A percentile compares a stretch with the other conserved stretches of the same genome.
Evolutionary conservation across 768 basidiomycete species (phyloP).

Genomic region (Rickenella mellea): DNA sequence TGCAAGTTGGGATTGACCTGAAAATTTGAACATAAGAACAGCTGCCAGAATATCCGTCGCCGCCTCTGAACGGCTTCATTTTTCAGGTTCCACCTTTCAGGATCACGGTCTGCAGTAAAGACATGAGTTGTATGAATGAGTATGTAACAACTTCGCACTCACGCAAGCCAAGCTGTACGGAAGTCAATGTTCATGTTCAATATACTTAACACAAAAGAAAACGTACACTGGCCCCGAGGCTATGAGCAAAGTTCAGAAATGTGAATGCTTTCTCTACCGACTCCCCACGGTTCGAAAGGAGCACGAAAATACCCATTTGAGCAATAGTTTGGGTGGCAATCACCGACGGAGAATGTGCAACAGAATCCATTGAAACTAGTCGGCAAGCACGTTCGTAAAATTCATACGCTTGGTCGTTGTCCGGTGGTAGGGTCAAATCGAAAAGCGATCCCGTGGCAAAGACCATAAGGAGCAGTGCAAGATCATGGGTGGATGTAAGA

Average conservation of each 20-base stretch:
- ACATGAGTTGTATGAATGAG: slow-evolving; percentile 32
- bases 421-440: slow-evolving; percentile 55
- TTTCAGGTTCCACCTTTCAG: slow-evolving; percentile 50
- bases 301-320: slow-evolving; percentile 60
- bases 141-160: no score
- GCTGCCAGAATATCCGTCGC: slow-evolving; percentile 67
- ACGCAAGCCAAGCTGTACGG: slow-evolving; percentile 60
- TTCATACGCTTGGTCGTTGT: slow-evolving; percentile 51
- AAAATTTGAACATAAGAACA: no score
- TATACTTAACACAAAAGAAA: slow-evolving; percentile 13
- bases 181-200: neutral
- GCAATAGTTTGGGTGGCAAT: slow-evolving; percentile 43
- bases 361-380: slow-evolving; percentile 55
- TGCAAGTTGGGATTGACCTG: slow-evolving; percentile 59
- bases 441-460: slow-evolving; percentile 65
- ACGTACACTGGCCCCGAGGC: slow-evolving; percentile 56
- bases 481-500: slow-evolving; percentile 50
- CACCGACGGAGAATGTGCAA: slow-evolving; percentile 34
- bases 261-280: slow-evolving; percentile 67
- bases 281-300: slow-evolving; percentile 17
- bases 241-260: slow-evolving; percentile 51
- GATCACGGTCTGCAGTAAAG: slow-evolving; percentile 55
- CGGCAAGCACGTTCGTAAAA: slow-evolving; percentile 56
- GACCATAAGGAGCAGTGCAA: slow-evolving; percentile 62
- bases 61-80: slow-evolving; percentile 55